Evolutionary conservation across 306 rosid genomes (phyloP), one percentile per base, ranked within the genome.

Genomic region (Myrica gale): DNA sequence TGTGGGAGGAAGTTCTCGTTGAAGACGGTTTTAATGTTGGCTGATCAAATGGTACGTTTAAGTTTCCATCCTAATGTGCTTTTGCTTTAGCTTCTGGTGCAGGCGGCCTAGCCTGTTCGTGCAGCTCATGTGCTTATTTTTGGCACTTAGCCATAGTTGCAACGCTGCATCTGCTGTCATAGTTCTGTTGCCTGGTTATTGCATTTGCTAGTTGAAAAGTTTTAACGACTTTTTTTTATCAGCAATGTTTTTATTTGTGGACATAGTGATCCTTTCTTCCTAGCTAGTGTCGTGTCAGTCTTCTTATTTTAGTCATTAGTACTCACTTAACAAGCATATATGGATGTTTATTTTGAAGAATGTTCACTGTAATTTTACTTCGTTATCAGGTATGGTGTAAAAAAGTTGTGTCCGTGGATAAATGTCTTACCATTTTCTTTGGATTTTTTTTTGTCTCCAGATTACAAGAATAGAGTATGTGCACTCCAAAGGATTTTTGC

Each of bases 401-500:
- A 5, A 61, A 61, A 5, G 10, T 55, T 19, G 5, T 61, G 68
- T 61, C n/a, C 37, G 4, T 44, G 4, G 17, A 43, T 45, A 68
- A 10, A 42, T 68, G 47, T 45, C 3, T 47, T 48, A 23, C 12
- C 7, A 15, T 39, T 37, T 65, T 65, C 37, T 43, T 54, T 13
- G 21, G 47, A 19, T 10, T 43, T 3, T n/a, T 54, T 53, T 44
- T 57, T 45, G 12, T 42, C 12, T 78, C 71, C 62, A 95, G 99
- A 87, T 95, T 81, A 87, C 90, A 21, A 87, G 97, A 85, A 95
- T 95, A 73, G 99, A 95, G 76, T 92, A 88, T 70, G 91, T 86
- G 75, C 99, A 95, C 80, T 92, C 99, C n/a, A 95, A 92, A 79
- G 99, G 99, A 51, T 95, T 84, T 74, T 84, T 95, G 70, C 99